Base-by-base conservation (phyloP, 2,329 filamentous ascomycete species). In the Fusarium torulosum region DNA sequence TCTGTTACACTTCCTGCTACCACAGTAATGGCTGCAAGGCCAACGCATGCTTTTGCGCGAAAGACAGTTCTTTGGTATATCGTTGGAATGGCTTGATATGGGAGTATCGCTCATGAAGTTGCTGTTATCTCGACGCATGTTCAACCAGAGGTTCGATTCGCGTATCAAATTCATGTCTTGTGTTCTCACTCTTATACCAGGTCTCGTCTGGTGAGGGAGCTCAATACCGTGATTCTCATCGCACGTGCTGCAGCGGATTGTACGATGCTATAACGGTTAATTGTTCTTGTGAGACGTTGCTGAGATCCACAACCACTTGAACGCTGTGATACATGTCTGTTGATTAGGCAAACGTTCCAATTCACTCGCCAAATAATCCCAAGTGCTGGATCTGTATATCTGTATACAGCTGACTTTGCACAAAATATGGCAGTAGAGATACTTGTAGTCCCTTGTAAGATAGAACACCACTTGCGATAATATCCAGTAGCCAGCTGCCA, bases 11-110 rank as follows among this genome's bases (percentile, higher is more conserved):
- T 38, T 58, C 58, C 68, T 63, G 23, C 67, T 62, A 31, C 70
- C 70, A 66, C 70, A 73, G 7, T 53, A 54, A 41, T 73, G 66
- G 42, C 65, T 73, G 45, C 70, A 72, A 31, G 70, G 70, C 70
- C 70, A 72, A 23, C 51, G 60, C 70, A 73, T 73, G n/a, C 31
- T 50, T 38, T 27, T 54, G 27, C 25, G 23, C 29, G 33, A 21
- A 21, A 7, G 35, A n/a, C 37, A 40, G 17, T 19, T 49, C 38
- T 54, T 41, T 33, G 31, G 29, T 40, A 35, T 41, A 23, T 58
- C 27, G 27, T n/a, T 27, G 20, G 29, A 13, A 27, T 57, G 38
- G 45, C 27, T 35, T 35, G 54, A 14, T 47, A 42, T 37, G 19
- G 43, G 10, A 15, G 33, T 44, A 23, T 64, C 20, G 33, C 35